Base-by-base conservation (phyloP, 2,329 filamentous ascomycete species). In the Exophiala viscosa region DNA sequence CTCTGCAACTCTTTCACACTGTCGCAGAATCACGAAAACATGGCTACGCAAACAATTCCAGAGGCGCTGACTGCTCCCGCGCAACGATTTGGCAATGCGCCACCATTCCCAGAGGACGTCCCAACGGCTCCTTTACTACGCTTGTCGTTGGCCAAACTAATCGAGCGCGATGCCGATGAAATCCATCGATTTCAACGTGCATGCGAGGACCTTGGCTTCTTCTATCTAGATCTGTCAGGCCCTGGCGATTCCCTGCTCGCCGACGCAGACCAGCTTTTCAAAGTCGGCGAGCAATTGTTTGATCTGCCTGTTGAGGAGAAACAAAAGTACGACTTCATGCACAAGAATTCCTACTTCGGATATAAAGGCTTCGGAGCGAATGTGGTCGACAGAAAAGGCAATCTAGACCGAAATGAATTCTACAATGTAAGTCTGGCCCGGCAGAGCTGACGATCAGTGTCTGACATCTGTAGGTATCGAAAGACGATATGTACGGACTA, bases 171-270 rank as follows among this genome's bases (percentile, higher is more conserved):
- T 36, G 10, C 45, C 3, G 48, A 49, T 3, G 74, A 75, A 61
- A 59, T 64, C 5, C 45, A 64, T 8, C 65, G 66, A 17, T 66
- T 77, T 17, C 70, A 66, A 28, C 50, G 64, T 32, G 69, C 70
- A n/a, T 72, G 68, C n/a, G 66, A 69, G 36, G 72, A 79, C 2
- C 67, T 81, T 1, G 79, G 79, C 1, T 82, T 82, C 67, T 82
- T 81, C 67, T 82, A 82, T 57, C 69, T 82, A 5, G 76, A 81
- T 57, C 64, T 81, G 2, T 65, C 69, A 17, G 58, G 64, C 2
- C 55, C 68, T 14, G 76, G 76, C 5, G 60, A 69, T 11, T 61
- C 62, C 1, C 60, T 81, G 3, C 66, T 80, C 1, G 38, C 59
- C 1, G 67, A 76, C 50, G 73, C 74, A 2, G 70, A 78, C 36